Evolutionary conservation across 1,284 basidiomycete genomes (phyloP).

Genomic region (Thelephora terrestris): DNA sequence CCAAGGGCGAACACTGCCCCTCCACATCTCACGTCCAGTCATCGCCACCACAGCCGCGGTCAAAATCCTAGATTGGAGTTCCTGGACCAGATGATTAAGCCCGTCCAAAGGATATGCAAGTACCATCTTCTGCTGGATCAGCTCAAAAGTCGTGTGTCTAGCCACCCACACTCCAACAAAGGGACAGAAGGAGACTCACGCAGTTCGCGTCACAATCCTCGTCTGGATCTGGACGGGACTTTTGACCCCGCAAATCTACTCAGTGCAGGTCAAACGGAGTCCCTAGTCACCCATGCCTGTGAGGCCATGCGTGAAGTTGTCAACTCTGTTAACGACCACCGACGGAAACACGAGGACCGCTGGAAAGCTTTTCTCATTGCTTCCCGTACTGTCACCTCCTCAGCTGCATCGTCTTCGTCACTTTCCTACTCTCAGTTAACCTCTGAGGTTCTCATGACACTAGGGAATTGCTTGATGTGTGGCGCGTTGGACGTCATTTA

Average conservation of each 20-base stretch:
- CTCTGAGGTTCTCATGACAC: slow-evolving; percentile 49
- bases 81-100: slow-evolving; percentile 83
- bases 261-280: slow-evolving; percentile 33
- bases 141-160: slow-evolving; percentile 35
- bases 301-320: slow-evolving; percentile 56
- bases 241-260: too few relatives aligned
- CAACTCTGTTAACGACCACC: slow-evolving; percentile 40
- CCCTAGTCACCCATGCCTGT: slow-evolving; percentile 28
- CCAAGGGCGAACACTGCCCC: neutral
- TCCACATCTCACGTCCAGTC: slow-evolving; percentile 1
- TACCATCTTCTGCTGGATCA: slow-evolving; percentile 84
- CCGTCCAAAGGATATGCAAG: slow-evolving; percentile 83
- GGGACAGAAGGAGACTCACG: slow-evolving; percentile 10
- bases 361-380: slow-evolving; percentile 57
- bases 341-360: slow-evolving; percentile 43
- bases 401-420: slow-evolving; percentile 9
- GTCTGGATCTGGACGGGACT: neutral
- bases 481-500: slow-evolving; percentile 81
- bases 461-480: slow-evolving; percentile 67
- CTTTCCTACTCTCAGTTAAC: slow-evolving; percentile 24
- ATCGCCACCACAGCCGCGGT: slow-evolving; percentile 7
- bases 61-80: slow-evolving; percentile 42
- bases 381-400: slow-evolving; percentile 40
- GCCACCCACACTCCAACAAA: slow-evolving; percentile 2
- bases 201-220: neutral